Evolutionary conservation across 345 rosid genomes (phyloP), one percentile per base, ranked within the genome.

Genomic region (Ceriops zippeliana): DNA sequence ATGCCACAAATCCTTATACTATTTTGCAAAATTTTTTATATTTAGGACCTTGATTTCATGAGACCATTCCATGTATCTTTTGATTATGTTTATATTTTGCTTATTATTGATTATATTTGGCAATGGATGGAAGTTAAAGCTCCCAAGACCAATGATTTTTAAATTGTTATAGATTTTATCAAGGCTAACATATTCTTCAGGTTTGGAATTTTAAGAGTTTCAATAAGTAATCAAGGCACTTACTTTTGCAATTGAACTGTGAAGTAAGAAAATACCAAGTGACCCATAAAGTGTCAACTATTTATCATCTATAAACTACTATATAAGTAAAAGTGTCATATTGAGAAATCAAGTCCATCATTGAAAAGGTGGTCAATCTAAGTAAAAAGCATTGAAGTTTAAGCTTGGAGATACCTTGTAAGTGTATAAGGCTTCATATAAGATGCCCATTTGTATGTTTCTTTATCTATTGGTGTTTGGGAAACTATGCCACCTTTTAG

Each of bases 371-470:
- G 11, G 17, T 28, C 5, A 24, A 42, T 19, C 27, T 27, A 37
- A 58, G 37, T 58, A 58, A n/a, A 68, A 58, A 68, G 17, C 26
- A 58, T 37, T 58, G 27, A 38, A 68, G 53, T 58, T 58, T 68
- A 22, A 9, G 20, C 27, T 68, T 68, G 24, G 54, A 46, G 56
- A 68, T 42, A 38, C 62, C 20, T 68, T 58, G 21, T 68, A 22
- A 7, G 62, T 22, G 6, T 65, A 52, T 51, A 26, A 26, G 24
- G n/a, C 10, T 2, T 0, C 61, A 4, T 58, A 58, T 5, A 58
- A 58, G 61, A 58, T 3, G 11, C 30, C 61, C 37, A 51, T 51
- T 4, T 27, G 30, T 31, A 51, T 66, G 60, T 8, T 30, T 19
- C 47, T n/a, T 30, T 52, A 52, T 52, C n/a, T 8, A 10, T 65